Base-by-base conservation (phyloP, 2,329 filamentous ascomycete species). In the Penicillium aurantiogriseum region DNA sequence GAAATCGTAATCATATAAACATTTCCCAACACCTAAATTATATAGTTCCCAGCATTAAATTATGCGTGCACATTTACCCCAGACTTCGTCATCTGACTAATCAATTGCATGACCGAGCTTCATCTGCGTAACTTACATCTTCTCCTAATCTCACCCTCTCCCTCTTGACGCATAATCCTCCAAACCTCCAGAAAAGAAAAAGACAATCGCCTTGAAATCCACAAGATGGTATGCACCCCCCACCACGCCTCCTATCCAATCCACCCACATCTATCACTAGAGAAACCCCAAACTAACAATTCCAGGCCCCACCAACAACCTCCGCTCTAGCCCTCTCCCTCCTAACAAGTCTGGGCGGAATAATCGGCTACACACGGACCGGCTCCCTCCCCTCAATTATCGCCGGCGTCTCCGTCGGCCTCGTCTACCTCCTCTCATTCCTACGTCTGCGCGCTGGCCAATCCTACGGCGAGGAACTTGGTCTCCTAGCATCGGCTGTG, bases 301-400 rank as follows among this genome's bases (percentile, higher is more conserved):
- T 11, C 8, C 19, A 50, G 63, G 54, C 66, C 47, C 60, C 67
- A 57, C 66, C 73, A 55, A 69, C 67, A 66, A 82, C 78, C 69
- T 86, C 91, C 70, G 91, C 93, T 63, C 90, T 88, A 75, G 74
- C 90, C 69, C 86, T 97, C 69, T 90, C 89, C 60, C 82, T 86
- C 63, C 82, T 97, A 58, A 97, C 92, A 57, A 91, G 92, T 51
- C 83, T 88, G 56, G 94, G 94, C 67, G 94, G 94, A 63, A 88
- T 90, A 59, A 89, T 90, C 71, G 94, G 94, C 71, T 99, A 91
- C 77, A 81, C 88, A 44, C 87, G 88, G 73, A 94, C 92, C 0
- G 85, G 91, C 58, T 97, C 92, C 25, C 74, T 96, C 49, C 93
- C 93, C 38, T 96, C 92, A 13, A 83, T 97, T 66, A 86, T 85